A percentile compares a stretch with the other conserved stretches of the same genome.
phyloP scores from a whole-genome alignment of 257 asterid species.

The Solanum piurae region DNA sequence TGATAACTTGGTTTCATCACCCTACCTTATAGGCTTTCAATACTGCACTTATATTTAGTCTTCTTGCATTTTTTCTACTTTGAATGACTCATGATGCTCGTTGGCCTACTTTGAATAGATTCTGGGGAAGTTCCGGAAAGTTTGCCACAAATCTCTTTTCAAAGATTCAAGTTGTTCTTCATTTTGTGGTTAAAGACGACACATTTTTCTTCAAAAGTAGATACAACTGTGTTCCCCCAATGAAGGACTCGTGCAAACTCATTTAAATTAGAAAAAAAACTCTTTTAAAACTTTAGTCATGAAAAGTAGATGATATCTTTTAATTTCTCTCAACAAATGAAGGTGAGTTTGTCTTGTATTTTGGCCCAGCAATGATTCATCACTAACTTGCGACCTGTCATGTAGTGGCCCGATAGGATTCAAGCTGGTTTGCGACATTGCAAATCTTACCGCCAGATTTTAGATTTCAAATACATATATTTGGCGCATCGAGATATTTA shows the following conservation, averaged over 20 bases:
- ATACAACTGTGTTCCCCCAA: background rate
- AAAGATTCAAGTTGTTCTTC: background rate
- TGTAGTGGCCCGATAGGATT: background rate
- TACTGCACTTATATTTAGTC: too few relatives aligned
- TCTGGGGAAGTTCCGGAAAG: background rate
- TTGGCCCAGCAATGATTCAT: background rate
- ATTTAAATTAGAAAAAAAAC: background rate
- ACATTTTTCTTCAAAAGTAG: background rate
- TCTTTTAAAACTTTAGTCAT: background rate
- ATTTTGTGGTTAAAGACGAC: background rate
- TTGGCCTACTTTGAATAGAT: background rate
- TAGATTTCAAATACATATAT: too few relatives aligned
- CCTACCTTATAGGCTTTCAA: too few relatives aligned
- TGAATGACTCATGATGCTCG: background rate
- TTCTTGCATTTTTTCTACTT: too few relatives aligned
- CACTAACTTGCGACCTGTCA: background rate
- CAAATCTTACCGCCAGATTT: too few relatives aligned
- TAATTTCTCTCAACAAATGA: background rate
- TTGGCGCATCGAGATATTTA: too few relatives aligned
- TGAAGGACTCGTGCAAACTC: background rate
- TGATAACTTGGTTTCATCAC: too few relatives aligned
- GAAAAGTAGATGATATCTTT: background rate
- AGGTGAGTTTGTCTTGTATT: background rate
- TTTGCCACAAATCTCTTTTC: background rate
- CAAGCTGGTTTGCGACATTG: too few relatives aligned